Evolutionary conservation across 176 grass and related monocot species (phyloP).

Genomic region (Oryza coarctata): DNA sequence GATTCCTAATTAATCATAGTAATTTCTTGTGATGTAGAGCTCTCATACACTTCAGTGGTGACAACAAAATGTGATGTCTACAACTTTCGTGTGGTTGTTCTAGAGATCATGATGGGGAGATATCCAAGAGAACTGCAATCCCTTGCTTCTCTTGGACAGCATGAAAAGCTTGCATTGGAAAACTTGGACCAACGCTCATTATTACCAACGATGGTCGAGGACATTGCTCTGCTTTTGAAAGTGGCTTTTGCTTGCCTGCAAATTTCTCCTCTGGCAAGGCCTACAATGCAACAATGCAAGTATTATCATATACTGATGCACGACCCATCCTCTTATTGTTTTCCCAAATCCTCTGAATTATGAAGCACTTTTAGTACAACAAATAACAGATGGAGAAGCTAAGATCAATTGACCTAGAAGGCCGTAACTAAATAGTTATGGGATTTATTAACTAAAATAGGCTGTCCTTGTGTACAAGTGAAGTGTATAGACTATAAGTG

Average conservation of each 20-base stretch:
- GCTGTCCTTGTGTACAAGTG: no score
- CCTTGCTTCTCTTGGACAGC: neutral
- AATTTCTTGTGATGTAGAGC: neutral
- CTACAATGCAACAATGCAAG: conserved; percentile 21
- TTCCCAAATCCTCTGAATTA: neutral
- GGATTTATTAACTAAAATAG: no score
- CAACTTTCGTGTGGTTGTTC: neutral
- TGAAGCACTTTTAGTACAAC: no score
- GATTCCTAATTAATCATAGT: no score
- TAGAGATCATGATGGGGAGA: conserved; percentile 20
- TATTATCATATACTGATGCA: neutral
- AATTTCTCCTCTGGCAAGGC: neutral
- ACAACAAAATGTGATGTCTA: conserved; percentile 19
- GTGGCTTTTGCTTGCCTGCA: conserved; percentile 5
- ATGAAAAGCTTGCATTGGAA: neutral
- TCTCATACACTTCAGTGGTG: neutral
- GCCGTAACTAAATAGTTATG: no score
- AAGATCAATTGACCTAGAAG: no score
- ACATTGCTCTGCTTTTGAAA: neutral
- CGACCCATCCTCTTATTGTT: neutral
- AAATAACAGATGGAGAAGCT: no score
- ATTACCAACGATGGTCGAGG: neutral
- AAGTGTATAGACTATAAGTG: no score
- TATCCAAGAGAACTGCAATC: neutral
- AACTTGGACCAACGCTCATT: neutral